Percentiles rank a stretch among this genome's conserved stretches.
Evolutionary conservation across 1,284 basidiomycete species (phyloP).

Genomic region (Irpex sp.): DNA sequence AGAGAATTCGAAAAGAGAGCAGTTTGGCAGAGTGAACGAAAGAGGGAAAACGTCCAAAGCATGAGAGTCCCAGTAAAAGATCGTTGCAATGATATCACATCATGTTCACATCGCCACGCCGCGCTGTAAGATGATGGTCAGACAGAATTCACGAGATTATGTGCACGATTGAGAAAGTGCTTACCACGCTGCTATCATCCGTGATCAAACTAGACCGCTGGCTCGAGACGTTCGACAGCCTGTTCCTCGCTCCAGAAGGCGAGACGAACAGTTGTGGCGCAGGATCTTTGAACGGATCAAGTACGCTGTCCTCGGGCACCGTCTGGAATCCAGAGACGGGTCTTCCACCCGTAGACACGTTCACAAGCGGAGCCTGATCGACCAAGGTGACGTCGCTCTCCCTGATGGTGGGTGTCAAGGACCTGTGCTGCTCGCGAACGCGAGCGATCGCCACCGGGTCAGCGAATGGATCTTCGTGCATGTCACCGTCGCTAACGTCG

Average conservation of each 20-base stretch:
- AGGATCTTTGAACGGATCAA: conserved; percentile 4
- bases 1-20: too few relatives aligned
- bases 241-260: conserved; percentile 2
- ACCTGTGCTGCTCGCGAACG: conserved; percentile 2
- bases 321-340: background rate
- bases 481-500: background rate
- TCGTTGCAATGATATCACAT: too few relatives aligned
- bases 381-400: conserved; percentile 8
- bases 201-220: background rate
- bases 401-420: conserved; percentile 6
- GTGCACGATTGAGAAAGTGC: background rate
- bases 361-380: background rate
- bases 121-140: background rate
- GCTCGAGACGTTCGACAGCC: conserved; percentile 9
- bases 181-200: background rate
- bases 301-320: background rate
- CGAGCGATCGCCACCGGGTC: conserved; percentile 13
- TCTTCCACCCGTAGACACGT: background rate
- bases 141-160: background rate
- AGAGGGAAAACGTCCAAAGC: background rate
- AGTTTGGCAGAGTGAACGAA: background rate
- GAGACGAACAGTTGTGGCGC: conserved; percentile 1
- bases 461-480: conserved; percentile 17
- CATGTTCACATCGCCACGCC: conserved; percentile 7
- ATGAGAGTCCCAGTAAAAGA: background rate